Evolutionary conservation across 768 basidiomycete species (phyloP), one percentile per base, ranked within the genome.

Genomic region (Boletus pseudopeckii): DNA sequence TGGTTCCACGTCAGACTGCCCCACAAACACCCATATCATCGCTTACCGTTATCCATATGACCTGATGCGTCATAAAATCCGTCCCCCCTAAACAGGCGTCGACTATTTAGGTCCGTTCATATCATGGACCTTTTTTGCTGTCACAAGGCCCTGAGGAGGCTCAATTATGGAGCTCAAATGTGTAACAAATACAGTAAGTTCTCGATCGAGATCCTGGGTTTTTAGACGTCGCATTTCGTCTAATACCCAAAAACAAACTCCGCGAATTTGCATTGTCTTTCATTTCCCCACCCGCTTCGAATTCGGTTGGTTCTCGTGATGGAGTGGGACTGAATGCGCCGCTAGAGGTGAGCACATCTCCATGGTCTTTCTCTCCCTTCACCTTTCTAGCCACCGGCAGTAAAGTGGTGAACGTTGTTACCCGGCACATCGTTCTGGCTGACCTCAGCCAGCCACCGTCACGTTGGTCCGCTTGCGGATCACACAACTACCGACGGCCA

Each of bases 191-290:
- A 20, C 39, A 30, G 14, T 20, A 37, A 20, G 4, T 13, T 30
- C 4, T 55, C 18, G 30, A 55, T 55, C 53, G 14, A 48, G 55
- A 55, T 48, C 40, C 14, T 26, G 5, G 13, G n/a, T 15, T 28
- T 28, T 28, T n/a, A 44, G 15, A 4, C 32, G 18, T 14, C 1
- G 11, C n/a, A 26, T 28, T 34, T 53, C 43, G 22, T 38, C 53
- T 37, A 32, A 53, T 22, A 20, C 34, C 8, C 43, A 28, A 28
- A 26, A 18, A 18, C 18, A 30, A 49, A 42, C 52, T 54, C 54
- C 52, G 52, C 52, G 45, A 55, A 36, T 18, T 13, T 30, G 18
- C 9, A n/a, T 30, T 11, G 2, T n/a, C 3, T 18, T 34, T 22
- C 13, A 26, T 50, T 34, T 47, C 43, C n/a, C n/a, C 13, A 4